Percentiles rank a stretch among this genome's conserved stretches.
phyloP scores from a whole-genome alignment of 805 yeast species.

The Starmerella kuoi region DNA sequence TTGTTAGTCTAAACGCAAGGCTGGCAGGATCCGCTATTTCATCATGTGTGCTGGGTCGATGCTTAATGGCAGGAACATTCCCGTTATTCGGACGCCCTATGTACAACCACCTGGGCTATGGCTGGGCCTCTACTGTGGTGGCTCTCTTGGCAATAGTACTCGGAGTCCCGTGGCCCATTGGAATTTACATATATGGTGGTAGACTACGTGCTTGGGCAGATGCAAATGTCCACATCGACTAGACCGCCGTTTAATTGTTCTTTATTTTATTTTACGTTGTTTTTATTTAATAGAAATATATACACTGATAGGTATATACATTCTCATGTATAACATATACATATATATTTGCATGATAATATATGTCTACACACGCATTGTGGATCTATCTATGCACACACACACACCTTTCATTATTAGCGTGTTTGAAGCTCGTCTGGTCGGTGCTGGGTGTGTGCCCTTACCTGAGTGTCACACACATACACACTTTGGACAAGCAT shows the following conservation, averaged over 20 bases:
- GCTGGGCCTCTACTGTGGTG: conserved; percentile 60
- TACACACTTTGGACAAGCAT: too few species aligned
- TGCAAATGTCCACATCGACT: conserved; percentile 31
- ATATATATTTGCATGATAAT: too few species aligned
- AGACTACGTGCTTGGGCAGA: conserved; percentile 48
- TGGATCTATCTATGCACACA: too few species aligned
- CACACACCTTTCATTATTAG: too few species aligned
- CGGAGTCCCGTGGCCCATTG: conserved; percentile 55
- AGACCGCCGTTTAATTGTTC: background rate
- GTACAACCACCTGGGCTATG: conserved; percentile 47
- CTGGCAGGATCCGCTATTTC: conserved; percentile 60
- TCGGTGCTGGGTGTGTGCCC: too few species aligned
- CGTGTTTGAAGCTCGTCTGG: too few species aligned
- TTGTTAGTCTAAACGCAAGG: conserved; percentile 58
- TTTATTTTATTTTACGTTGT: background rate
- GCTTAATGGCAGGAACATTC: conserved; percentile 55
- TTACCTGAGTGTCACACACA: too few species aligned
- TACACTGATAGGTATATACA: too few species aligned
- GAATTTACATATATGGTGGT: conserved; percentile 46
- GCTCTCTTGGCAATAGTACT: conserved; percentile 44
- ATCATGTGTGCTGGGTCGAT: conserved; percentile 56
- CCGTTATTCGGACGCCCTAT: conserved; percentile 52
- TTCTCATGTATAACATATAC: too few species aligned
- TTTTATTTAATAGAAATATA: too few species aligned
- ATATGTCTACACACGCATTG: too few species aligned